Conservation (phyloP, 2,329 filamentous ascomycete species). For the Colletotrichum camelliae region DNA sequence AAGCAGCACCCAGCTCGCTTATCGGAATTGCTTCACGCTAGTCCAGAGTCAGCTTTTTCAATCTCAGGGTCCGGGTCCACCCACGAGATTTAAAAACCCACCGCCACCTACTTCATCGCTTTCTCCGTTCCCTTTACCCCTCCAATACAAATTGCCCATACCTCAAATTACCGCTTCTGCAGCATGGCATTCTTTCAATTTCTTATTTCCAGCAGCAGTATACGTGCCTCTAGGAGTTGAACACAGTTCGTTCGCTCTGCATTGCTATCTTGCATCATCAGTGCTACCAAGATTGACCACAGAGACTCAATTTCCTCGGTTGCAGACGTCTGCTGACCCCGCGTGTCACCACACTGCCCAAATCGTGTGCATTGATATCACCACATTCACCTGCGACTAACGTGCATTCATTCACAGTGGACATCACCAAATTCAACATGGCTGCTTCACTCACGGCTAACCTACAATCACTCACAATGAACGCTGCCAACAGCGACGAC, state of each 20-base stretch:
- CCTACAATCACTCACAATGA: background rate
- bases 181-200: background rate
- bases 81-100: background rate
- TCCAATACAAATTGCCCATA: background rate
- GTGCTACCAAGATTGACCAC: background rate
- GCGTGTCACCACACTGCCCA: background rate
- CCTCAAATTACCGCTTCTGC: background rate
- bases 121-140: background rate
- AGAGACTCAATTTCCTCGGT: background rate
- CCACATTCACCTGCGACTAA: background rate
- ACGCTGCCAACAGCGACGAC: background rate
- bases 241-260: background rate
- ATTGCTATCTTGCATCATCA: background rate
- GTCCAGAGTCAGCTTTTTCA: slow-evolving; percentile 2
- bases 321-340: background rate
- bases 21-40: slow-evolving; percentile 11
- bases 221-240: slow-evolving; percentile 1
- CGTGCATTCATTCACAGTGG: background rate
- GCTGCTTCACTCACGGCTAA: background rate
- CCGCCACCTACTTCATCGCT: background rate
- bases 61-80: slow-evolving; percentile 1
- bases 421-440: background rate
- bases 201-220: background rate
- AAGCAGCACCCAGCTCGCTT: background rate
- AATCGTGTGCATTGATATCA: background rate